Evolutionary conservation across 108 stramenopile genomes (phyloP).

Genomic region (Cyclostephanos invisitatus): DNA sequence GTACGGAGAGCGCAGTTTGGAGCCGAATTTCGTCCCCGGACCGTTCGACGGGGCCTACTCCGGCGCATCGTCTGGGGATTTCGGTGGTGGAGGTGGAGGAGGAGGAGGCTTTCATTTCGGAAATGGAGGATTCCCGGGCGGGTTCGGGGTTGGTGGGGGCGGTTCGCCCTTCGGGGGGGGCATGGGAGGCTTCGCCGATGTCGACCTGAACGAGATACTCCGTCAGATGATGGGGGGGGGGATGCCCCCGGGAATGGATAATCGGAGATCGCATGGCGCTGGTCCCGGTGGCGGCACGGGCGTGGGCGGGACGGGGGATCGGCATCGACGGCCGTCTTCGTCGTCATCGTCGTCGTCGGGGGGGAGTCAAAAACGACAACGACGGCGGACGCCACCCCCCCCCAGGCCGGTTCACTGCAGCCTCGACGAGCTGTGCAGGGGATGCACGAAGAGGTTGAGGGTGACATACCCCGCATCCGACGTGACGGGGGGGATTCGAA

Average conservation of each 20-base stretch:
- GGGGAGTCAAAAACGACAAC: constrained; percentile 3
- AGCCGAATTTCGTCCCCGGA: constrained; percentile 56
- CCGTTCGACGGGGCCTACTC: constrained; percentile 21
- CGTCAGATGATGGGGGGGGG: constrained; percentile 49
- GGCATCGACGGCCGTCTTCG: constrained; percentile 20
- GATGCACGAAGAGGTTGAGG: constrained; percentile 77
- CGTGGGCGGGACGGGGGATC: constrained; percentile 5
- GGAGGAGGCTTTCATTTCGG: constrained; percentile 32
- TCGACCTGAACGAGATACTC: constrained; percentile 49
- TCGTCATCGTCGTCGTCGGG: constrained; percentile 16
- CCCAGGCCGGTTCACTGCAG: constrained; percentile 49
- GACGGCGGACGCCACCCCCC: constrained; percentile 4
- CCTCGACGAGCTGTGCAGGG: constrained; percentile 66
- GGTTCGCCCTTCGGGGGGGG: constrained; percentile 15
- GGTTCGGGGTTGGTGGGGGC: constrained; percentile 37
- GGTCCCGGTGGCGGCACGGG: not conserved
- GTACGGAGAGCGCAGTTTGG: constrained; percentile 89
- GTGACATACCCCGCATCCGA: constrained; percentile 37
- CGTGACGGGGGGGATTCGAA: not conserved
- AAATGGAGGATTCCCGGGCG: constrained; percentile 10
- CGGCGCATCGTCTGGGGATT: not conserved
- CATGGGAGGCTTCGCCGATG: constrained; percentile 30
- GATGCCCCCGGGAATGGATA: constrained; percentile 4
- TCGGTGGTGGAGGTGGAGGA: constrained; percentile 11
- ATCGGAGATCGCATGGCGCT: not conserved